A percentile compares a stretch with the other conserved stretches of the same genome.
These are phyloP conservation scores for Thamnidium elegans DNA, from an alignment of 192 early-diverging fungal species.

Conservation along the genomic window DNA sequence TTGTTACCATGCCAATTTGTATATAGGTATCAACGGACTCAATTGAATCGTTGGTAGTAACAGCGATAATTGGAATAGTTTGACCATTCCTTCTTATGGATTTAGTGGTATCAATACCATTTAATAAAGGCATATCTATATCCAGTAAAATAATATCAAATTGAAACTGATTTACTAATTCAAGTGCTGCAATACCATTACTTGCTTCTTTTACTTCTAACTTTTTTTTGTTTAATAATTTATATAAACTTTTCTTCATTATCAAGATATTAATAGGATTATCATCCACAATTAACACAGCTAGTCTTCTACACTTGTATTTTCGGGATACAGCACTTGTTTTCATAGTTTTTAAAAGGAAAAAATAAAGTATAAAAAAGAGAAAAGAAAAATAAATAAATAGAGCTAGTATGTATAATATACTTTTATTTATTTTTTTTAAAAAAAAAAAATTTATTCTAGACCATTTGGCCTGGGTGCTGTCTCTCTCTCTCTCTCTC, in stretches of 20 bases:
- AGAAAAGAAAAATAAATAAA: conserved; percentile 10
- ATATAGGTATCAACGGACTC: conserved; percentile 48
- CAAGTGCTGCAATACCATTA: conserved; percentile 48
- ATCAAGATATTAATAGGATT: conserved; percentile 63
- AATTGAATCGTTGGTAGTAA: conserved; percentile 53
- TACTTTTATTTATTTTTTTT: too few relatives aligned
- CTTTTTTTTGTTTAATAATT: conserved; percentile 3
- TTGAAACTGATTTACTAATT: conserved; percentile 38
- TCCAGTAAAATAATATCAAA: conserved; percentile 64
- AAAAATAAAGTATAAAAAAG: conserved; percentile 32
- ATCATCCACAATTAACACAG: conserved; percentile 56
- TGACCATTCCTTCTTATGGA: conserved; percentile 52
- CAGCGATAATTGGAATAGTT: conserved; percentile 57
- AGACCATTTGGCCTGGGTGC: conserved; percentile 8
- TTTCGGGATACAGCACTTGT: too few relatives aligned
- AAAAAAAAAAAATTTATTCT: not conserved
- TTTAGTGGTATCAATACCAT: conserved; percentile 54
- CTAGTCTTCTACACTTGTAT: too few relatives aligned
- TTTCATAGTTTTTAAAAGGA: not conserved
- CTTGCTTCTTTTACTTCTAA: conserved; percentile 46
- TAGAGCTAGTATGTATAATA: conserved; percentile 1
- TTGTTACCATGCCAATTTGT: conserved; percentile 49
- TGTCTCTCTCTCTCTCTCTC: too few relatives aligned
- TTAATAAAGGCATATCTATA: conserved; percentile 62
- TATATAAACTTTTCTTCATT: conserved; percentile 46